Conservation (phyloP, 2,329 filamentous ascomycete species). For the Claviceps fusiformis region DNA sequence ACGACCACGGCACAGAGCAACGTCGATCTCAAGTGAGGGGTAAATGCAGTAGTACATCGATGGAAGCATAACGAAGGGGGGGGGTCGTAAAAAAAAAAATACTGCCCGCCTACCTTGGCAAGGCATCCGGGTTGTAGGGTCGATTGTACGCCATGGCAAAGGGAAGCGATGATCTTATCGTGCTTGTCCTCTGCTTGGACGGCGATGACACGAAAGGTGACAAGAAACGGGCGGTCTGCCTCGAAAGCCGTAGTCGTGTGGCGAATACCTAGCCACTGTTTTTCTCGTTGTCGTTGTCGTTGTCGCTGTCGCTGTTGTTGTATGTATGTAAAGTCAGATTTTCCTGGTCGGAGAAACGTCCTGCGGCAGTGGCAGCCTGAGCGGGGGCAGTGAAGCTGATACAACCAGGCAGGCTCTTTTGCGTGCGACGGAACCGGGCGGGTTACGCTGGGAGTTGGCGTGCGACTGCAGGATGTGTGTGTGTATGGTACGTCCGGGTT, state of each 20-base stretch:
- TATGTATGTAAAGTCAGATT: background rate
- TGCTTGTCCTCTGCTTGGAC: background rate
- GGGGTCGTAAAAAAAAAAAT: slow-evolving; percentile 14
- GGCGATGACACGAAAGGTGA: too few species aligned
- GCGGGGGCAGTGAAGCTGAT: background rate
- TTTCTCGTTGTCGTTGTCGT: background rate
- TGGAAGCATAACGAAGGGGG: background rate
- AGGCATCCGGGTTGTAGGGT: slow-evolving; percentile 83
- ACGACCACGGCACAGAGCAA: background rate
- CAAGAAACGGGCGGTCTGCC: background rate
- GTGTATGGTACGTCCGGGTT: background rate
- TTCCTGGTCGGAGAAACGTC: background rate
- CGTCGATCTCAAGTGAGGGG: too few species aligned
- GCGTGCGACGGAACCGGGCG: background rate
- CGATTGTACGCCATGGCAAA: slow-evolving; percentile 80
- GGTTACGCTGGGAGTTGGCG: background rate
- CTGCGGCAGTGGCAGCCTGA: background rate
- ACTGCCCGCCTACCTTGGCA: slow-evolving; percentile 60
- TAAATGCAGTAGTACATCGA: background rate
- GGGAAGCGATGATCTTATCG: background rate
- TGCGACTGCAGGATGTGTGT: background rate
- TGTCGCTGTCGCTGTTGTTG: too few species aligned
- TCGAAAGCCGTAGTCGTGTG: background rate
- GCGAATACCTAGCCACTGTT: background rate
- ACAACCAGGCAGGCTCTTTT: background rate